phyloP scores from a whole-genome alignment of 169 alveolate genomes.

The Plasmodium sp. region DNA sequence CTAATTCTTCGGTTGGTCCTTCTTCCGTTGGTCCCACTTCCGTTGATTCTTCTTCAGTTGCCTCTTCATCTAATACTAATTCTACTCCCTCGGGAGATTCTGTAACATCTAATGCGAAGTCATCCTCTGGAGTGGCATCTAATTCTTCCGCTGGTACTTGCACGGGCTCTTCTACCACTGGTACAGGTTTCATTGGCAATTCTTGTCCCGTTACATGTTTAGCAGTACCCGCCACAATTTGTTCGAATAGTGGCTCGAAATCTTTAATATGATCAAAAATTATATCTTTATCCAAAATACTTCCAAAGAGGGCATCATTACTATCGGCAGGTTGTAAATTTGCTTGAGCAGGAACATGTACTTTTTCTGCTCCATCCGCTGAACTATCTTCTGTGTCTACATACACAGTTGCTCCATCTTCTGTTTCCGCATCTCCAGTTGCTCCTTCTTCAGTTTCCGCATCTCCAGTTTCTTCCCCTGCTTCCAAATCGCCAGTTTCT shows the following conservation, averaged over 20 bases:
- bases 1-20: not conserved
- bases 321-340: not conserved
- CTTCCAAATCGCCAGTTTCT: not conserved
- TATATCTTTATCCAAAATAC: not conserved
- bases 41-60: not conserved
- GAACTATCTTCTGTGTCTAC: not conserved
- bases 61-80: not conserved
- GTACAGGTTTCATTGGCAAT: not conserved
- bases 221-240: not conserved
- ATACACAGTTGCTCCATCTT: not conserved
- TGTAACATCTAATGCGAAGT: not conserved
- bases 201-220: not conserved
- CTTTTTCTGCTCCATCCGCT: not conserved
- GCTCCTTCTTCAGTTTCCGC: not conserved
- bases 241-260: not conserved
- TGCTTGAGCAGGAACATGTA: not conserved
- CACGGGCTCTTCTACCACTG: not conserved
- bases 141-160: not conserved
- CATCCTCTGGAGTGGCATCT: not conserved
- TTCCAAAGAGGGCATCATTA: not conserved
- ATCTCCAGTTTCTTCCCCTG: not conserved
- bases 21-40: not conserved
- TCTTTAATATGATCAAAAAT: not conserved
- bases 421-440: not conserved
- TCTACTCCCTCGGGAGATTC: not conserved